Evolutionary conservation across 768 basidiomycete genomes (phyloP), one percentile per base, ranked within the genome.

Genomic region (Lanmaoa pseudosensibilis): DNA sequence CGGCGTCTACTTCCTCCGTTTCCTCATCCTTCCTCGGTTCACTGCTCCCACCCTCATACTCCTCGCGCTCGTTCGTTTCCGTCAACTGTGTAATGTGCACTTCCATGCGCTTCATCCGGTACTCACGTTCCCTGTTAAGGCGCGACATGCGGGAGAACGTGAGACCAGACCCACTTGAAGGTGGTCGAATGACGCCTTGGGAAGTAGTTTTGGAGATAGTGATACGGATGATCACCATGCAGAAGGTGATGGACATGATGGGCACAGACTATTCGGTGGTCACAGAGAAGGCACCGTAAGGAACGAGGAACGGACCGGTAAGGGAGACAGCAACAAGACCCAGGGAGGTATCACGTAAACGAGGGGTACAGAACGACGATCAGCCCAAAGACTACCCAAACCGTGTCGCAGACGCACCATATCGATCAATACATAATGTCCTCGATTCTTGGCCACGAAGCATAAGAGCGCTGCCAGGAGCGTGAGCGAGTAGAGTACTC

Each of bases 381-480:
- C 15, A 43, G 16, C 9, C 9, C 1, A 21, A 16, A 16, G 43
- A 18, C 9, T 18, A 5, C 5, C 9, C 5, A 25, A 25, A 25
- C 23, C 5, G 5, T 25, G 23, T 18, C 25, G 25, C 10, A 18
- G n/a, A 50, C 49, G 49, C 11, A 52, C 63, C 59, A 69, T 65
- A 46, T 68, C 65, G 27, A 69, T 46, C 9, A 67, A n/a, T 18
- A 69, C 53, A 41, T 61, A 65, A 18, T 59, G 52, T 30, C 57
- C 62, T 34, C 59, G 50, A 46, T 64, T 64, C 15, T 67, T 52
- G 1, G 54, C 36, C 37, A 69, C 59, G 52, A 67, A 68, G 44
- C 62, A 65, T 4, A 62, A 32, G 32, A 69, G 62, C 27, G 64
- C 56, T 30, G 67, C 57, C 1, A 63, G 49, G n/a, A 69, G 63